A percentile compares a stretch with the other conserved stretches of the same genome.
Evolutionary conservation across 208 protist genomes (phyloP).

Genomic region (Chromosphaera perkinsii): DNA sequence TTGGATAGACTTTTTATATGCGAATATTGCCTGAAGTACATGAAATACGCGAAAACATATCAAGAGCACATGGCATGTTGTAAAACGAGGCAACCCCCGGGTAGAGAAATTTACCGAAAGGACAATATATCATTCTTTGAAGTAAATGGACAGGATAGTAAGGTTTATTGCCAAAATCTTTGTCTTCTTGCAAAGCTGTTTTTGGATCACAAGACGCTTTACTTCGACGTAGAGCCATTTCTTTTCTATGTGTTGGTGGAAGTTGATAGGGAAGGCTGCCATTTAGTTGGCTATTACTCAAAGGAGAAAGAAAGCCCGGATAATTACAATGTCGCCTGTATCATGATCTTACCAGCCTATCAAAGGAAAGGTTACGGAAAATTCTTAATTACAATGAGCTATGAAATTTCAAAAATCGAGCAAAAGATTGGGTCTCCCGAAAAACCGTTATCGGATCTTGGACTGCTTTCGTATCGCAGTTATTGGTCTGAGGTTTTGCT

Average conservation of each 20-base stretch:
- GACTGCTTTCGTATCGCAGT: constrained; percentile 65
- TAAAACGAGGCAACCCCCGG: constrained; percentile 65
- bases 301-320: constrained; percentile 90
- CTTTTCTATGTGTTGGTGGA: constrained; percentile 82
- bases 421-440: constrained; percentile 92
- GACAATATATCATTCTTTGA: constrained; percentile 84
- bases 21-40: constrained; percentile 92
- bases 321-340: constrained; percentile 97
- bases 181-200: constrained; percentile 98
- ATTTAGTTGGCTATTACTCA: constrained; percentile 92
- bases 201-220: constrained; percentile 98
- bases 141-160: constrained; percentile 82
- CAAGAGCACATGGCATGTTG: constrained; percentile 65
- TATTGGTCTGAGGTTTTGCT: constrained; percentile 72
- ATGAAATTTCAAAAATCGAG: constrained; percentile 92
- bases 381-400: constrained; percentile 83
- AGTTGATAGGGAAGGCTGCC: constrained; percentile 13
- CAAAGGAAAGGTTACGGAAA: constrained; percentile 88
- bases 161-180: constrained; percentile 93
- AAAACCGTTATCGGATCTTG: constrained; percentile 96
- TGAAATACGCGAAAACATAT: constrained; percentile 70
- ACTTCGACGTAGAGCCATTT: constrained; percentile 98
- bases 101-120: constrained; percentile 75
- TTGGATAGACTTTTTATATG: constrained; percentile 81
- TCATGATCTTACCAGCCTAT: constrained; percentile 92